Base-by-base conservation (phyloP, 345 rosid genomes). In the Boechera divaricarpa region DNA sequence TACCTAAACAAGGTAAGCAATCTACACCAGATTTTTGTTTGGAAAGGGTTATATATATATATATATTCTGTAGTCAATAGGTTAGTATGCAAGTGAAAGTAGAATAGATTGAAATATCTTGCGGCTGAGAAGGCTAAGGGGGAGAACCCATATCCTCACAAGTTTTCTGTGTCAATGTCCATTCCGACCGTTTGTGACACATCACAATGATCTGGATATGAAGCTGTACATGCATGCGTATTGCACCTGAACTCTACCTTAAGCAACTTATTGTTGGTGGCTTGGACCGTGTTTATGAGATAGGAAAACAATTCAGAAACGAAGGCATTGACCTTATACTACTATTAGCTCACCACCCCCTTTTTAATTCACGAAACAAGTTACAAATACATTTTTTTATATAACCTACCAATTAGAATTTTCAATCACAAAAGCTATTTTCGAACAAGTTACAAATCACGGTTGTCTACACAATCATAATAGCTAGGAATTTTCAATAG, bases 131-230 rank as follows among this genome's bases (percentile, higher is more conserved):
- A 92, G 80, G 86, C 72, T 32, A 90, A 86, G 45, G 96, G 93
- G 33, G 83, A 75, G 70, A 91, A 93, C 75, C 91, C 96, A 3
- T 93, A 91, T 75, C 97, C 99, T 57, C 99, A 93, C 56, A 93
- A 96, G 71, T 96, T 96, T 63, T 18, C 56, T 38, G 87, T 83
- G 3, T 13, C 87, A 0, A 78, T 86, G 91, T 79, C 97, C 5
- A 83, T 96, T 62, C 48, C 8, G 41, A 2, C 41, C 41, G 5
- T 38, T 38, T 38, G 41, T 7, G 41, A 38, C 41, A 38, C 41
- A 38, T 38, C 41, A 38, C 41, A 38, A 38, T 38, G 41, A 38
- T 38, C 8, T 38, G 10, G 9, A 38, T 38, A 38, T 38, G 41
- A 38, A 38, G 41, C 2, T 38, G 41, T 38, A 38, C 24, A 21